Base-by-base conservation (phyloP, 75 land plant genomes). In the Picea glauca region DNA sequence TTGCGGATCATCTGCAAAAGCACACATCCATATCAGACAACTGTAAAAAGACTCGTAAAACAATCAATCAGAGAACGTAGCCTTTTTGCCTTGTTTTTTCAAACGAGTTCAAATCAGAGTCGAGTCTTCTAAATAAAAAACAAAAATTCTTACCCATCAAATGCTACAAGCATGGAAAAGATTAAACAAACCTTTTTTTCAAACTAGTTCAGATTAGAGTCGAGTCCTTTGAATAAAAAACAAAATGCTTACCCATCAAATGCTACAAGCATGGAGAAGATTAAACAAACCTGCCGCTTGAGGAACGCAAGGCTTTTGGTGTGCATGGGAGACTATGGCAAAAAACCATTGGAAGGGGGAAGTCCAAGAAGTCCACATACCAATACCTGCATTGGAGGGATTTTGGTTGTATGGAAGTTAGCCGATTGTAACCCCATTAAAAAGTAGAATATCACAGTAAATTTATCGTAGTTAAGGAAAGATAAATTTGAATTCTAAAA, bases 291-390 rank as follows among this genome's bases (percentile, higher is more conserved):
- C 96, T 88, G 95, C 72, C 77, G 83, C 81, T 86, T 90, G 46
- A 94, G 84, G 56, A 91, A 87, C 43, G 95, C 95, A 57, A 94
- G 87, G 61, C 89, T 90, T 67, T 84, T 88, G 0, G 94, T 94
- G 78, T 94, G 96, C 94, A 94, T 91, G 14, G 94, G 96, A 1
- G 96, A 91, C 77, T 94, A 91, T 60, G 96, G 94, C 33, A 91
- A 83, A 54, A 94, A 94, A 21, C 89, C 96, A 84, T 90, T 90
- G 50, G 94, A 90, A 68, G 96, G 96, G 65, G 96, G 94, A 30
- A 94, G 58, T 23, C 96, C 94, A 63, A 91, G 85, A 66, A 94
- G 83, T 35, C 92, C 96, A 84, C 94, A 94, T 4, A 90, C 17
- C 70, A 94, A 74, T 68, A 90, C 89, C 93, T 93, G 85, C 67